Evolutionary conservation across 73 alveolate species (phyloP), one percentile per base, ranked within the genome.

Genomic region (Paramecium pentaurelia): DNA sequence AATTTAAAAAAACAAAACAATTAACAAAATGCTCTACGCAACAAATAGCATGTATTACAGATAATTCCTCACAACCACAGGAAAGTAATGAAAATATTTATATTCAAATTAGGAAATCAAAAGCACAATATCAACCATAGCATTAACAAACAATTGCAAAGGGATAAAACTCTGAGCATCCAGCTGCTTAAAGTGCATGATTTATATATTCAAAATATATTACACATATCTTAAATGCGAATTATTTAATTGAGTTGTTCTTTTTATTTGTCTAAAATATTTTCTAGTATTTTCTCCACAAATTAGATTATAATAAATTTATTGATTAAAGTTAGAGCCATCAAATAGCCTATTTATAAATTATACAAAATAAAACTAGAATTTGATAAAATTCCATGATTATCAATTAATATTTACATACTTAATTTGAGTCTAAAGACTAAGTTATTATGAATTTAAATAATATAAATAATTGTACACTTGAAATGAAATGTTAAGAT

Each of bases 111-210:
- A 75, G 88, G 88, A 75, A 75, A 75, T 36, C 38, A 25, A 75
- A 75, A 75, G 36, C 58, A 75, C 37, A 75, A 75, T 75, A 75
- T 75, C 40, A 75, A 75, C 60, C 58, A 75, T 22, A 34, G 38
- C 30, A 75, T 6, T 75, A 75, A 34, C 9, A 75, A 42, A 75
- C 34, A 34, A 75, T 38, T 42, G 34, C 58, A 38, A 75, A 75
- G 70, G 88, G 88, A 75, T 75, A 75, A 75, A 38, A 75, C 20
- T 11, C 68, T 75, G 88, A 75, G 37, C 88, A 75, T 75, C 88
- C 88, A 14, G 88, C 88, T 36, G 88, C 88, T 75, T 38, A 75
- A 38, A 75, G 88, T 75, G 88, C 88, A 75, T 75, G 88, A 75
- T 75, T 64, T 64, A 64, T 64, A 54, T 64, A 25, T 25, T 64